Percentiles rank a stretch among this genome's conserved stretches.
Conservation (phyloP, 192 early-diverging fungal genomes). For the Allomyces macrogynus region DNA sequence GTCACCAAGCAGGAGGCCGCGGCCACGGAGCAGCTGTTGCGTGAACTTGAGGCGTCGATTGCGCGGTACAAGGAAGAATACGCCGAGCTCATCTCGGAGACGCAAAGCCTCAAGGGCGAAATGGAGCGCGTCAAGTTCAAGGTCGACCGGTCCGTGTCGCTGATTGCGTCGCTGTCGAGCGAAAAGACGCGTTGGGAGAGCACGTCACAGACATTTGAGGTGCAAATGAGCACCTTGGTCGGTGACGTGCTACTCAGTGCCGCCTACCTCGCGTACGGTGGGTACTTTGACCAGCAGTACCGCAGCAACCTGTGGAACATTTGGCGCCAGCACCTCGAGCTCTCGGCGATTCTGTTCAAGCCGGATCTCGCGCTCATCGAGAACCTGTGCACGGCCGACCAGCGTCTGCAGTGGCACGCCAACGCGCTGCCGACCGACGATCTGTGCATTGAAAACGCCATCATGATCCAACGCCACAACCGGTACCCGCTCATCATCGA, state of each 20-base stretch:
- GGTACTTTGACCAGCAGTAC: constrained; percentile 94
- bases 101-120: constrained; percentile 68
- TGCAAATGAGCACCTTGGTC: constrained; percentile 93
- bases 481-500: constrained; percentile 96
- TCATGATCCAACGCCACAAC: constrained; percentile 86
- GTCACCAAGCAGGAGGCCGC: constrained; percentile 46
- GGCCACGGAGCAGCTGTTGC: constrained; percentile 56
- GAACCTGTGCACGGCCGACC: constrained; percentile 78
- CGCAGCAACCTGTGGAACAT: constrained; percentile 54
- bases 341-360: constrained; percentile 52
- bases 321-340: constrained; percentile 54
- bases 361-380: constrained; percentile 65
- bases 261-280: constrained; percentile 91
- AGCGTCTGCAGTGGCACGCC: constrained; percentile 74
- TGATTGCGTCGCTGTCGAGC: constrained; percentile 72
- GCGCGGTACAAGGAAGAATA: constrained; percentile 92
- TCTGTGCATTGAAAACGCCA: constrained; percentile 92
- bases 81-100: constrained; percentile 83
- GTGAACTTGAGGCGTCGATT: constrained; percentile 69
- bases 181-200: constrained; percentile 85
- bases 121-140: constrained; percentile 83
- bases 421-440: constrained; percentile 70
- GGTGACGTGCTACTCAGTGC: constrained; percentile 84
- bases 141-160: constrained; percentile 71
- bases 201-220: constrained; percentile 74